phyloP scores from a whole-genome alignment of 1,139 yeast species.

The Blastobotrys malaysiensis region DNA sequence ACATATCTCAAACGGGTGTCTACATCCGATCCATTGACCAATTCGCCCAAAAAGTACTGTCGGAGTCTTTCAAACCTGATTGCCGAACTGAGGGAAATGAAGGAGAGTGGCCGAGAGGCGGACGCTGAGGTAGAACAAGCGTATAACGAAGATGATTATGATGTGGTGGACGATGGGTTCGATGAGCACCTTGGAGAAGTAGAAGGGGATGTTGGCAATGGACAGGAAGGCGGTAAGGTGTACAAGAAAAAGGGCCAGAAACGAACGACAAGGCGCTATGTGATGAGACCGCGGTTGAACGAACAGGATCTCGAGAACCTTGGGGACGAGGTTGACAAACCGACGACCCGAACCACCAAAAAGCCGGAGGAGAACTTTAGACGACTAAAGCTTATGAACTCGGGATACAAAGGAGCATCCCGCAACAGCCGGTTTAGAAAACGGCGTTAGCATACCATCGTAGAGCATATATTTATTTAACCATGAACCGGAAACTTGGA shows the following conservation, averaged over 20 bases:
- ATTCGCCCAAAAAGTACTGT: slow-evolving; percentile 6
- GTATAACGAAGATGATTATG: not conserved
- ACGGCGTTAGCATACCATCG: not conserved
- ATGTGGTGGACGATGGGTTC: slow-evolving; percentile 22
- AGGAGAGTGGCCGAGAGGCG: slow-evolving; percentile 1
- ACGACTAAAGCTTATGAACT: slow-evolving; percentile 7
- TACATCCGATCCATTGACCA: not conserved
- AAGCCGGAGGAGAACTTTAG: slow-evolving; percentile 6
- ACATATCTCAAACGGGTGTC: slow-evolving; percentile 1
- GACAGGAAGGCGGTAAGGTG: slow-evolving; percentile 14
- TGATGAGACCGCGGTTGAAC: slow-evolving; percentile 43
- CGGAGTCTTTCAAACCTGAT: slow-evolving; percentile 15
- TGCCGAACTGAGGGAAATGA: slow-evolving; percentile 13
- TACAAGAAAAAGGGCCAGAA: slow-evolving; percentile 46
- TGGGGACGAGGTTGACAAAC: not conserved
- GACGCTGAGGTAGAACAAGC: not conserved
- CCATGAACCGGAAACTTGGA: not conserved
- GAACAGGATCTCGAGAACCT: slow-evolving; percentile 11
- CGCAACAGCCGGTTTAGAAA: not conserved
- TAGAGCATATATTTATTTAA: not conserved
- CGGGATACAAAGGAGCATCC: slow-evolving; percentile 3
- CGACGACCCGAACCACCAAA: not conserved
- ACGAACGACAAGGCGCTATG: slow-evolving; percentile 58
- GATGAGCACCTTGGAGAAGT: slow-evolving; percentile 20
- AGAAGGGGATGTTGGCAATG: slow-evolving; percentile 15